These are phyloP conservation scores for Acrocalymma vagum DNA, from an alignment of 2,329 filamentous ascomycete species.

Conservation along the genomic window DNA sequence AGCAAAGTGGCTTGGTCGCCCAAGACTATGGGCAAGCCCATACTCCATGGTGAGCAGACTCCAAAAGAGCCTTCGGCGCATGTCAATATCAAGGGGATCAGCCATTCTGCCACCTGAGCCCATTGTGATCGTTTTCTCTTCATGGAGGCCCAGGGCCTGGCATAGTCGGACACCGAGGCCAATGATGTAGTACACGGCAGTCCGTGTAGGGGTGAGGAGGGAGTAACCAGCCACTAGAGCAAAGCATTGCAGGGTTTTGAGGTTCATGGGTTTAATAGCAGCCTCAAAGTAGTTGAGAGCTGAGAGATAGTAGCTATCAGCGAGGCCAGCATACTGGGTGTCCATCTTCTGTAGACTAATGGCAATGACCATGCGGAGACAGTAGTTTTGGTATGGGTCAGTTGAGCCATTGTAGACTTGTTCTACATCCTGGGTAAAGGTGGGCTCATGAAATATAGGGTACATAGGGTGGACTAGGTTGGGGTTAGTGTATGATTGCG, in stretches of 20 bases:
- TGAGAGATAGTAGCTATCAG: constrained; percentile 93
- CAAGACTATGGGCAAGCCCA: constrained; percentile 86
- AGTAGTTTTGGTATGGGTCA: constrained; percentile 87
- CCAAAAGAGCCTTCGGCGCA: constrained; percentile 90
- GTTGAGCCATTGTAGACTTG: constrained; percentile 79
- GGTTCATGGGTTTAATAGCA: constrained; percentile 85
- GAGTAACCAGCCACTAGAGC: constrained; percentile 91
- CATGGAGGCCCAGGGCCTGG: constrained; percentile 85
- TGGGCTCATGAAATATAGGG: constrained; percentile 84
- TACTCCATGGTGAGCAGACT: constrained; percentile 88
- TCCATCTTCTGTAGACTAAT: constrained; percentile 95
- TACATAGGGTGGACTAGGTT: constrained; percentile 82
- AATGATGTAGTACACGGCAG: constrained; percentile 91
- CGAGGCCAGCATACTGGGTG: constrained; percentile 87
- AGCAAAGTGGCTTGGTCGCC: constrained; percentile 85
- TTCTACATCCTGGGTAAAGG: constrained; percentile 78
- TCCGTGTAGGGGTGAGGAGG: constrained; percentile 87
- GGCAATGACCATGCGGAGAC: constrained; percentile 89
- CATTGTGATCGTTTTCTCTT: constrained; percentile 84
- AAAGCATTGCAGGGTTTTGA: constrained; percentile 90
- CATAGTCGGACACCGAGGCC: constrained; percentile 87
- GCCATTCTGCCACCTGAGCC: constrained; percentile 67
- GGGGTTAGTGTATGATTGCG: constrained; percentile 20
- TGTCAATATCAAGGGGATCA: constrained; percentile 81
- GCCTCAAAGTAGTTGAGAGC: constrained; percentile 86